Percentiles rank a stretch among this genome's conserved stretches.
Evolutionary conservation across 2,329 filamentous ascomycete species (phyloP).

Genomic region (Pseudogymnoascus sp.): DNA sequence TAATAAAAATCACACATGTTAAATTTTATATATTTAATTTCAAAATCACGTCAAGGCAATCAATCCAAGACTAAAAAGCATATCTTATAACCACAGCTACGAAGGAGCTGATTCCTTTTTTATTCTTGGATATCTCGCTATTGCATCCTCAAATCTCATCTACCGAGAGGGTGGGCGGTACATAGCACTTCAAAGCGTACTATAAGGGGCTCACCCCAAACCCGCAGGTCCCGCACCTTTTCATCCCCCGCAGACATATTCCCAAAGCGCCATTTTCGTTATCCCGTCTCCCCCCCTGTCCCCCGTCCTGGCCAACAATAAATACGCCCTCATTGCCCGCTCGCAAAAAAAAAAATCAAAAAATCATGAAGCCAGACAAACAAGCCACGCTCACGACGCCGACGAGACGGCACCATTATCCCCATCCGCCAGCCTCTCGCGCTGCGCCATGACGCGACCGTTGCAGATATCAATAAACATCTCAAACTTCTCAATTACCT

Average conservation of each 20-base stretch:
- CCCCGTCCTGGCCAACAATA: not conserved
- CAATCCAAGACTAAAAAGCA: not conserved
- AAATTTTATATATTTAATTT: not conserved
- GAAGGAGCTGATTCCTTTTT: not conserved
- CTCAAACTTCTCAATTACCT: conserved; percentile 55
- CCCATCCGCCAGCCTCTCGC: conserved; percentile 41
- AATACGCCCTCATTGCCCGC: not conserved
- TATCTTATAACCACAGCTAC: not conserved
- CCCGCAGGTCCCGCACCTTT: not conserved
- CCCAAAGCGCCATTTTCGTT: conserved; percentile 3
- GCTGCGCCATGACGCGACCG: conserved; percentile 55
- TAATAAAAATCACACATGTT: too few species aligned
- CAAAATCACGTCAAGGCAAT: not conserved
- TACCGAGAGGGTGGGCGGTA: not conserved
- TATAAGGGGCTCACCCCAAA: not conserved
- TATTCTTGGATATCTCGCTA: not conserved
- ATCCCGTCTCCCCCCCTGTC: not conserved
- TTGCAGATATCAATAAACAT: conserved; percentile 66
- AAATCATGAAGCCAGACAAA: not conserved
- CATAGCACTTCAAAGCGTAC: not conserved
- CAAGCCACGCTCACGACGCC: not conserved
- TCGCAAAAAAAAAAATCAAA: not conserved
- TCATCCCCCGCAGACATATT: not conserved
- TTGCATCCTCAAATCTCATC: not conserved
- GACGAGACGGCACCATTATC: not conserved